Base-by-base conservation (phyloP, 202 grass and related monocot genomes). In the Zoysia matrella region DNA sequence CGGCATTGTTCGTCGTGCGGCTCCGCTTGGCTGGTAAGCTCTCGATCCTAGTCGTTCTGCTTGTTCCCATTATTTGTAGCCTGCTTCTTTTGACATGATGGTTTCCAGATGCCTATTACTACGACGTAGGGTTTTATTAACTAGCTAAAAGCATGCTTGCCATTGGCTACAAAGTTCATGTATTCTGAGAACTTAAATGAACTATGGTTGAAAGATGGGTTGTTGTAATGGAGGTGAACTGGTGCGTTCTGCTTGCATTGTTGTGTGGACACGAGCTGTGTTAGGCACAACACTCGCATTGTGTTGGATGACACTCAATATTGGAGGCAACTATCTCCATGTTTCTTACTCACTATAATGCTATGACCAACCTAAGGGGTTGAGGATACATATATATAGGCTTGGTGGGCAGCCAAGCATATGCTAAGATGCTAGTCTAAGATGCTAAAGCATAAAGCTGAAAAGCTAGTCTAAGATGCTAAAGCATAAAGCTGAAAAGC, bases 21-120 rank as follows among this genome's bases (percentile, higher is more conserved):
- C 78, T 40, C 40, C 18, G 49, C 10, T 55, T 44, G 15, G 6
- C 80, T 56, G 86, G 81, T 88, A 79, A 84, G 40, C 44, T 74
- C 15, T 47, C 15, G 18, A 8, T 12, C 5, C 5, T 44, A 18
- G 45, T 74, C 47, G 1, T 54, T 46, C 47, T 53, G n/a, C 49
- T 8, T 48, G 2, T 8, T 78, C 1, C 56, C 53, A 41, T 14
- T 10, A 11, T 68, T 43, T 22, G 7, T 60, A 60, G 16, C 16
- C n/a, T 60, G 57, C 57, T 60, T 30, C 16, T 11, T 30, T 60
- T 60, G 18, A 30, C 16, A 60, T 60, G 10, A 49, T 54, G 56
- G 10, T 7, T 7, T 69, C 67, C 11, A 40, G 11, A 41, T 54
- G 54, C 5, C 6, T 81, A 55, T 58, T 58, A 6, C 18, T 48